Base-by-base conservation (phyloP, 1,284 basidiomycete genomes). In the Phlebopus sp. region DNA sequence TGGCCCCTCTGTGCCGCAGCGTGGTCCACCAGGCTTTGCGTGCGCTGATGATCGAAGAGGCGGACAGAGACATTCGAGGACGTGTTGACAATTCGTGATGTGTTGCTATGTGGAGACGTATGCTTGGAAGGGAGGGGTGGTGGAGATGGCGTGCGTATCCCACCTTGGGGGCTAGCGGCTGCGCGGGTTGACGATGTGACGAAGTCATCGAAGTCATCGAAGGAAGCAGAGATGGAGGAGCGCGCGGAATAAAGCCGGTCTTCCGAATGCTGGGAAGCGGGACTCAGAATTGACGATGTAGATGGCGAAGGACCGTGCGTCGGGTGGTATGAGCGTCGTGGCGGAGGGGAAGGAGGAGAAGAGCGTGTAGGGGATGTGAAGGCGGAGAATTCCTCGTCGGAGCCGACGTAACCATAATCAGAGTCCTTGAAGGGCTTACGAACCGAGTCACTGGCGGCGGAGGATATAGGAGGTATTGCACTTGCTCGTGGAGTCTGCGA, bases 1-100 rank as follows among this genome's bases (percentile, higher is more conserved):
- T 70, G 63, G 3, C 82, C 81, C 4, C 62, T 64, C 15, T 70
- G 70, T 5, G 79, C 62, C 8, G 81, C 79, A 7, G 78, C 82
- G 14, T 63, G 64, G 52, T 79, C 73, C 49, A 86, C 60, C 19
- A 86, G 64, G 54, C 73, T 80, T 54, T 75, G 60, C 5, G 81
- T 81, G 44, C 79, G 76, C 49, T 72, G 69, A 56, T 81, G 81
- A 46, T 60, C 49, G 52, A 55, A 50, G 51, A 56, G 15, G 51
- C 56, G 51, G 51, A 60, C 46, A 45, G 56, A 53, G 47, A 60
- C 30, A 47, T 44, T 19, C 36, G 59, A 53, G 53, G 55, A 37
- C 49, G 53, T 11, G 10, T 18, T 40, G 13, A 41, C 18, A 29
- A 59, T 43, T 19, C 64, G 60, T 32, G 46, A 44, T 37, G 61